Evolutionary conservation across 257 asterid species (phyloP), one percentile per base, ranked within the genome.

Genomic region (Asclepias syriaca): DNA sequence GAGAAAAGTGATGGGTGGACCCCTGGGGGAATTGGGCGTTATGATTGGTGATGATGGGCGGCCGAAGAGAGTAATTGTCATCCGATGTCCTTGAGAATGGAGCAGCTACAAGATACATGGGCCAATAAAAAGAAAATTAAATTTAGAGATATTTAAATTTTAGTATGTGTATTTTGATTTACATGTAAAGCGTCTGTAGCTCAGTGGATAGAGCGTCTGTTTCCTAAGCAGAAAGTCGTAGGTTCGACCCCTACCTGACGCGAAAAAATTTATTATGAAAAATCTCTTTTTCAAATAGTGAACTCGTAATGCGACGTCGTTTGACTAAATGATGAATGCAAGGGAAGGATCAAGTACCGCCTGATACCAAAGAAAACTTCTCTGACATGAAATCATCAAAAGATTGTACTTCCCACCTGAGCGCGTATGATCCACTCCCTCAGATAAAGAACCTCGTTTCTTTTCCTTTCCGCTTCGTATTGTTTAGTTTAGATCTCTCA

Each of bases 191-290:
- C 93, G 96, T 92, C 88, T 87, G 97, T 93, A 88, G 97, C 96
- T 93, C 97, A 91, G 98, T 85, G 98, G 97, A 91, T 89, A 93
- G 96, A 91, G 97, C 95, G 95, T 88, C 90, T 88, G 90, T 91
- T 89, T 93, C 93, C 97, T 89, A 89, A 93, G 96, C 96, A 89
- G 96, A 93, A 91, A 85, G 95, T 85, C 94, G 91, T 86, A 89
- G 95, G 95, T 89, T 89, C 96, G 93, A 89, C 91, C 96, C 96
- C 96, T 93, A 87, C 94, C 96, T 93, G 96, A 96, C 90, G 96
- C 96, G 96, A 3, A 1, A 40, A 8, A 40, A 6, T 24, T 24
- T 0, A 24, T 24, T 24, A 24, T 24, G 0, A 24, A 24, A 24
- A 24, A 0, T 0, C 27, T 24, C 27, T 24, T 24, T 29, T 29